Evolutionary conservation across 352 stramenopile genomes (phyloP), one percentile per base, ranked within the genome.

Genomic region (Pythium apleroticum): DNA sequence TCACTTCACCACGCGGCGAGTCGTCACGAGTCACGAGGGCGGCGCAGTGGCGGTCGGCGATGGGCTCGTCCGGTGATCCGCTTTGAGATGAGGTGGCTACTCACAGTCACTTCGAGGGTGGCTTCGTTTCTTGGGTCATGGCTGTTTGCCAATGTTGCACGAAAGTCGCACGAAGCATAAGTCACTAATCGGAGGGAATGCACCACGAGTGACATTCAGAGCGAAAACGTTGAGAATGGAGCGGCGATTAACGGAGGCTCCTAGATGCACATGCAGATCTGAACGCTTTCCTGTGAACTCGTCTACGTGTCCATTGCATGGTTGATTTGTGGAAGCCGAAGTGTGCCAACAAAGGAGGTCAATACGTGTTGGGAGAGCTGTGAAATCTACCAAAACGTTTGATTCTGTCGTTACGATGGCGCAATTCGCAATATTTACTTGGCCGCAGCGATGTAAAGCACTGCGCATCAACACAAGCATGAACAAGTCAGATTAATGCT

Each of bases 371-470:
- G 33, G 11, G 11, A 39, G 10, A 3, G 11, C 33, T 17, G 33
- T 39, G 33, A 39, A 46, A 46, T 46, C 37, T 22, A 22, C 37
- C 37, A 46, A 46, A 46, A 46, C 37, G 37, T 46, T 11, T 46
- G 37, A 46, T 46, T 46, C 1, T 46, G 37, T 46, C 37, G 37
- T 46, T 46, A 31, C 11, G 22, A 50, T 37, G 54, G 24, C 28
- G 6, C 22, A 20, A 35, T 20, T 22, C 49, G 27, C 37, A 55
- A 20, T 52, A 22, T 30, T 77, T 77, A 95, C 74, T 95, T 95
- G 69, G 86, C 76, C 31, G 86, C 86, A 6, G 86, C 89, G 63
- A 95, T 95, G 68, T 95, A 95, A 43, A 95, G 71, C 65, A 95
- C 86, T 94, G 56, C 19, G 33, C 33, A 39, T 17, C 41, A 56